Conservation (phyloP, 768 basidiomycete genomes). For the Termitomyces titanicus region DNA sequence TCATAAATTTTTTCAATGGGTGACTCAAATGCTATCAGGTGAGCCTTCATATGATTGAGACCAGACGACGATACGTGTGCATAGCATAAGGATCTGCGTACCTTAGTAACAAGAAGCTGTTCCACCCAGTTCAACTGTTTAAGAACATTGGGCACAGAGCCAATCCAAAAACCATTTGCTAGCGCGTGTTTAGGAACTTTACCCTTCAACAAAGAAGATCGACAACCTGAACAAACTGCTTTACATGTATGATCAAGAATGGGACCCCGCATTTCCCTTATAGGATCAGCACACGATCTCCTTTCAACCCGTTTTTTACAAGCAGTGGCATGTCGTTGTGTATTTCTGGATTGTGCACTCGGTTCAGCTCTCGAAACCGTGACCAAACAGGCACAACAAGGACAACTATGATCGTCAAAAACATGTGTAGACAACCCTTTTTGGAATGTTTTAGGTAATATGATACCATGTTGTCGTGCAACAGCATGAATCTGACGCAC, state of each 20-base stretch:
- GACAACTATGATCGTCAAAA: too few species aligned
- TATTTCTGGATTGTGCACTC: too few species aligned
- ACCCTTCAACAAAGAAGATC: neutral
- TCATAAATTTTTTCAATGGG: constrained; percentile 14
- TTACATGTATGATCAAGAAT: neutral
- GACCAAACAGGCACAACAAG: too few species aligned
- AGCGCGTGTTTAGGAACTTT: neutral
- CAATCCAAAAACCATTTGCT: neutral
- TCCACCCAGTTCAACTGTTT: neutral
- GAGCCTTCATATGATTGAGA: constrained; percentile 27
- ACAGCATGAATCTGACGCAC: too few species aligned
- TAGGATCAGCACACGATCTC: too few species aligned
- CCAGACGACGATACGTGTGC: constrained; percentile 24
- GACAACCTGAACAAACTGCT: neutral
- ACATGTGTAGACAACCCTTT: too few species aligned
- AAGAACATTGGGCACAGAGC: neutral
- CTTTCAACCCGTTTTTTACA: too few species aligned
- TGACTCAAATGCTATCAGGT: constrained; percentile 26
- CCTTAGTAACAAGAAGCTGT: neutral
- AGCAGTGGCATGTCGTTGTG: too few species aligned
- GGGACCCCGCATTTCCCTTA: neutral
- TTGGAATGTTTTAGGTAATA: too few species aligned
- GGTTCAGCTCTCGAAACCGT: too few species aligned
- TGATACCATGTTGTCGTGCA: too few species aligned
- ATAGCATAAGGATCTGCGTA: constrained; percentile 14